phyloP scores from a whole-genome alignment of 805 yeast genomes.

The Wickerhamomyces bovis region DNA sequence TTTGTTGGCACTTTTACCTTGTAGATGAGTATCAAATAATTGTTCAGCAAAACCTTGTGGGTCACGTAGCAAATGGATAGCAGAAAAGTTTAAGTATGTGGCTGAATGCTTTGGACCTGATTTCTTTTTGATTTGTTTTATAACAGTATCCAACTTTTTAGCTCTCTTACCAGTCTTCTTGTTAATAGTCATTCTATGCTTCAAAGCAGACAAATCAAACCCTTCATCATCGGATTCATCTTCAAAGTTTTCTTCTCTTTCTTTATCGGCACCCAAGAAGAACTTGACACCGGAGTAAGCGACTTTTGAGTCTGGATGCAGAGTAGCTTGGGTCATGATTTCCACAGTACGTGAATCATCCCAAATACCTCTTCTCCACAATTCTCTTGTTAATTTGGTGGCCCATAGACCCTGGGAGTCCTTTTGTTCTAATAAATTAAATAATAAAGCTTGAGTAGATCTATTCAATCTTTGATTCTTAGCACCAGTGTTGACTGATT shows the following conservation, averaged over 20 bases:
- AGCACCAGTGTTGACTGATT: slow-evolving; percentile 79
- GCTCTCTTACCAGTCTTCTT: slow-evolving; percentile 78
- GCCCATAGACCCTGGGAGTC: slow-evolving; percentile 93
- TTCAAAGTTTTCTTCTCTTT: slow-evolving; percentile 77
- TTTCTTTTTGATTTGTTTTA: slow-evolving; percentile 63
- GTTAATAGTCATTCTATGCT: slow-evolving; percentile 77
- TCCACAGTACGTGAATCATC: slow-evolving; percentile 97
- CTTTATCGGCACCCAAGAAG: slow-evolving; percentile 92
- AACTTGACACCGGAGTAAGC: slow-evolving; percentile 86
- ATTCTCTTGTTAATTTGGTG: slow-evolving; percentile 85
- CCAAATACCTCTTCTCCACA: slow-evolving; percentile 98
- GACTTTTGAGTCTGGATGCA: slow-evolving; percentile 81
- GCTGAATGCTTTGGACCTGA: slow-evolving; percentile 49
- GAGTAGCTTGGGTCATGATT: slow-evolving; percentile 92
- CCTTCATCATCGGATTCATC: slow-evolving; percentile 69
- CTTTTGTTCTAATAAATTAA: slow-evolving; percentile 75
- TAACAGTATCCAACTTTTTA: slow-evolving; percentile 71
- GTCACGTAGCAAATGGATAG: slow-evolving; percentile 88
- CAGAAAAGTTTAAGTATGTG: slow-evolving; percentile 83
- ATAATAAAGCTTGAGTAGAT: slow-evolving; percentile 86
- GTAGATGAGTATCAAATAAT: slow-evolving; percentile 65
- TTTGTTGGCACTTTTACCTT: slow-evolving; percentile 61
- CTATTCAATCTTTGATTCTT: slow-evolving; percentile 86
- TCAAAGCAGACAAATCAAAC: slow-evolving; percentile 64
- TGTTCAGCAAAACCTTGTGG: slow-evolving; percentile 97